phyloP scores from a whole-genome alignment of 116 monocot genomes.

The Dioscorea cayenensis region DNA sequence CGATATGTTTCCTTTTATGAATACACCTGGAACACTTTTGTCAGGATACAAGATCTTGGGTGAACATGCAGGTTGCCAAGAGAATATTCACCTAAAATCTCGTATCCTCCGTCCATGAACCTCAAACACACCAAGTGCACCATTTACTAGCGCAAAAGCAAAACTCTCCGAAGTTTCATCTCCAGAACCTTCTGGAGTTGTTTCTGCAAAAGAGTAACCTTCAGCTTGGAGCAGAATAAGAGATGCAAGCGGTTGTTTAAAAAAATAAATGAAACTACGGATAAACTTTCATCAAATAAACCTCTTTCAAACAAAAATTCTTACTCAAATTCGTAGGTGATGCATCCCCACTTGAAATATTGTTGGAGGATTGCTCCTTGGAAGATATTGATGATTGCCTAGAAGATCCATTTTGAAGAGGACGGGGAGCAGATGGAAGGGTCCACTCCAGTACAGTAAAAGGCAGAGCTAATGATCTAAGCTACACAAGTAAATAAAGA shows the following conservation, averaged over 20 bases:
- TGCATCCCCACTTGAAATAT: slow-evolving; percentile 23
- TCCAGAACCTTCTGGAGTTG: slow-evolving; percentile 45
- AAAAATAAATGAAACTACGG: not conserved
- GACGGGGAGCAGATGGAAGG: slow-evolving; percentile 82
- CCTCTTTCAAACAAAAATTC: slow-evolving; percentile 8
- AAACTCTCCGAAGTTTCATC: slow-evolving; percentile 96
- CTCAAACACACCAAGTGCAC: slow-evolving; percentile 99
- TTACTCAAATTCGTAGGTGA: slow-evolving; percentile 57
- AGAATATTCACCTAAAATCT: slow-evolving; percentile 75
- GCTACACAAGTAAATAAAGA: slow-evolving; percentile 48
- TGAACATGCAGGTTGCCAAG: not conserved
- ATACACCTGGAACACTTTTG: too few relatives aligned
- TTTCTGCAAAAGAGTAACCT: slow-evolving; percentile 35
- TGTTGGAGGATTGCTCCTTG: slow-evolving; percentile 36
- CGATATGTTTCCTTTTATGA: too few relatives aligned
- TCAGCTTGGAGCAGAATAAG: slow-evolving; percentile 9
- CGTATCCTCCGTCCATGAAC: slow-evolving; percentile 94
- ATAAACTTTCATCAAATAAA: not conserved
- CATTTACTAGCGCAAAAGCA: slow-evolving; percentile 97
- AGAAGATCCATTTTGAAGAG: slow-evolving; percentile 60
- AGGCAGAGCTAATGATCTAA: slow-evolving; percentile 98
- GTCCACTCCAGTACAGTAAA: slow-evolving; percentile 99
- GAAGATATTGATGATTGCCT: slow-evolving; percentile 40
- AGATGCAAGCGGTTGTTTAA: not conserved
- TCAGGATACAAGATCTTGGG: too few relatives aligned